Base-by-base conservation (phyloP, 78 protist genomes). In the Cavenderia fasciculata region DNA sequence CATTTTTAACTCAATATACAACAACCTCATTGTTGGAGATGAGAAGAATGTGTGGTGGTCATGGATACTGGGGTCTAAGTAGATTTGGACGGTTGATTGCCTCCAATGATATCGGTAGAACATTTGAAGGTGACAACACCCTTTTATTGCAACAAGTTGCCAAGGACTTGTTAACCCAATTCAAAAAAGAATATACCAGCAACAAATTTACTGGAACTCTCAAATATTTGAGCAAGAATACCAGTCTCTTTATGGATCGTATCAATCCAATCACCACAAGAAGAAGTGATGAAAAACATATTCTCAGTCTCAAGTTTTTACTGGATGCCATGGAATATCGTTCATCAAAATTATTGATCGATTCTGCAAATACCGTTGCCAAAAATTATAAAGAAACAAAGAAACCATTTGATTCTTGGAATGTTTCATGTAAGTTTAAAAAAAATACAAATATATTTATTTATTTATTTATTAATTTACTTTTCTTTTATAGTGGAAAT, bases 11-110 rank as follows among this genome's bases (percentile, higher is more conserved):
- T 0, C 79, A 82, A 16, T 82, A 54, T 25, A 43, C 52, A 1
- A 82, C 90, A 0, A 52, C 61, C 0, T 61, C 70, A 0, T 2
- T 68, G 0, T 6, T 68, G 61, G 95, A 87, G 34, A 12, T 74
- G 10, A 86, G 98, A 57, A 47, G 74, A 70, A 2, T 63, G 2
- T 94, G 96, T 49, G 98, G 98, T 40, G 98, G 98, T 38, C 95
- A 94, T 36, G 98, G 98, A 25, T 96, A 85, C 92, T 71, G 62
- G 2, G 57, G 52, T 4, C 43, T 66, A 33, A 57, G 85, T 21
- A 68, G 94, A 33, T 75, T 79, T 16, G 73, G 77, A 16, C 3
- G 23, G 19, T 49, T 86, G 0, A 11, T 63, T 16, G 46, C 77
- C 11, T 4, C 75, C 0, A 44, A 46, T 49, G 82, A 68, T 77